These are phyloP conservation scores for Penicillium longicatenatum DNA, from an alignment of 495 filamentous ascomycete genomes.

Conservation along the genomic window DNA sequence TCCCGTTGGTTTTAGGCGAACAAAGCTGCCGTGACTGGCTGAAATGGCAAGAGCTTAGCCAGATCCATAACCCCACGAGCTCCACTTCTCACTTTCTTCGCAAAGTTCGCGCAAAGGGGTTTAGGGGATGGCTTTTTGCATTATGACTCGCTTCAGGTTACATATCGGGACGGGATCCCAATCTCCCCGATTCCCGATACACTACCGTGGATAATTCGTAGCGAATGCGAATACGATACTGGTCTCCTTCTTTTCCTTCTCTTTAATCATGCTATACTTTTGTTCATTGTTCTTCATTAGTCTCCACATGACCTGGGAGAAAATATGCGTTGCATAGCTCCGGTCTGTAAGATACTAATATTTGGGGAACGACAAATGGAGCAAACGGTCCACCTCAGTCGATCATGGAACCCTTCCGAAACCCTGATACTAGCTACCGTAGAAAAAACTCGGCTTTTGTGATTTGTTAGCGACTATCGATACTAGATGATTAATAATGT, in stretches of 20 bases:
- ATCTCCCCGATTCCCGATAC: not conserved
- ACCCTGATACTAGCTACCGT: too few relatives aligned
- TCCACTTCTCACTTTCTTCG: not conserved
- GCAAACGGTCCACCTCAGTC: too few relatives aligned
- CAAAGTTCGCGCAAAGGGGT: not conserved
- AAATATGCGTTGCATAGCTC: too few relatives aligned
- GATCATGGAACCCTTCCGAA: too few relatives aligned
- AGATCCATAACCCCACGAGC: not conserved
- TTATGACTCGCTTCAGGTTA: not conserved
- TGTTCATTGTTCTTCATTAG: too few relatives aligned
- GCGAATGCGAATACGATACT: not conserved
- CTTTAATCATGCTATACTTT: not conserved
- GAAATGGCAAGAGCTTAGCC: not conserved
- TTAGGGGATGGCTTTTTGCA: not conserved
- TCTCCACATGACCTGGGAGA: too few relatives aligned
- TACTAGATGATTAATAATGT: not conserved
- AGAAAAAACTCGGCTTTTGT: not conserved
- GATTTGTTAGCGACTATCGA: not conserved
- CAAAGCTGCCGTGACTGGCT: not conserved
- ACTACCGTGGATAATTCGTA: not conserved
- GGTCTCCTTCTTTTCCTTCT: not conserved
- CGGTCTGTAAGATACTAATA: too few relatives aligned
- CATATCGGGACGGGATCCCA: not conserved
- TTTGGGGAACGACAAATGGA: too few relatives aligned
- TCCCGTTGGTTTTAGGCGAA: not conserved